These are phyloP conservation scores for Myxozyma geophila DNA, from an alignment of 805 yeast genomes.

Conservation along the genomic window DNA sequence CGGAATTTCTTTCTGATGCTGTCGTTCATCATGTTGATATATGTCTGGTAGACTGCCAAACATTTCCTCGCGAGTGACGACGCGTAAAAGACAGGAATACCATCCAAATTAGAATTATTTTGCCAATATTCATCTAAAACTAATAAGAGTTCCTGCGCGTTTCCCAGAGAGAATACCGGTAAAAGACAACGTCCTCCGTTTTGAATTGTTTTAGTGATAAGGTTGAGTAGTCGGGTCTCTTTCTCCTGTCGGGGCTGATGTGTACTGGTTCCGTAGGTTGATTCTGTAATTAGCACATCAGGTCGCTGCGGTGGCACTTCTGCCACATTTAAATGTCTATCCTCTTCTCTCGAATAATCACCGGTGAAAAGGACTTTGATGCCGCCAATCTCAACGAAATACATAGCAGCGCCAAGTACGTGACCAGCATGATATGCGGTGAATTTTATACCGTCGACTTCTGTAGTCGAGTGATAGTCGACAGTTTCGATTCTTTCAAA, in stretches of 20 bases:
- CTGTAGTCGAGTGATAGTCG: constrained; percentile 94
- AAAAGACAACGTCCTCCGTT: constrained; percentile 90
- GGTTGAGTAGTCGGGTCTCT: constrained; percentile 76
- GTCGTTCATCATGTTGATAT: constrained; percentile 97
- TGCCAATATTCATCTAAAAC: constrained; percentile 96
- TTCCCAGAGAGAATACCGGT: constrained; percentile 95
- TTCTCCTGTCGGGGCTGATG: constrained; percentile 89
- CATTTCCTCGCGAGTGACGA: constrained; percentile 92
- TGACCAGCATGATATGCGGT: constrained; percentile 99
- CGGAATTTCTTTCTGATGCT: constrained; percentile 74
- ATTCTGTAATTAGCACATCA: constrained; percentile 88
- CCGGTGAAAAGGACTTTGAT: constrained; percentile 89
- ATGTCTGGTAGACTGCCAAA: constrained; percentile 96
- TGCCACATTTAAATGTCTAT: constrained; percentile 92
- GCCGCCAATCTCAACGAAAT: constrained; percentile 91
- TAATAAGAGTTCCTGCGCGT: constrained; percentile 90
- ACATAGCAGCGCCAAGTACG: constrained; percentile 98
- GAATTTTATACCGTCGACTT: constrained; percentile 90
- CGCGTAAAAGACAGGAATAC: constrained; percentile 85
- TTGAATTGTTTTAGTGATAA: constrained; percentile 79
- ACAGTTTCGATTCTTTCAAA: constrained; percentile 91
- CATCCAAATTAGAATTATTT: constrained; percentile 76
- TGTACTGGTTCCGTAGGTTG: constrained; percentile 97
- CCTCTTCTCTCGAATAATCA: constrained; percentile 94
- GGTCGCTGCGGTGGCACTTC: constrained; percentile 89